A percentile compares a stretch with the other conserved stretches of the same genome.
These are phyloP conservation scores for Camellia oleifera DNA, from an alignment of 179 eudicot species.

Conservation along the genomic window DNA sequence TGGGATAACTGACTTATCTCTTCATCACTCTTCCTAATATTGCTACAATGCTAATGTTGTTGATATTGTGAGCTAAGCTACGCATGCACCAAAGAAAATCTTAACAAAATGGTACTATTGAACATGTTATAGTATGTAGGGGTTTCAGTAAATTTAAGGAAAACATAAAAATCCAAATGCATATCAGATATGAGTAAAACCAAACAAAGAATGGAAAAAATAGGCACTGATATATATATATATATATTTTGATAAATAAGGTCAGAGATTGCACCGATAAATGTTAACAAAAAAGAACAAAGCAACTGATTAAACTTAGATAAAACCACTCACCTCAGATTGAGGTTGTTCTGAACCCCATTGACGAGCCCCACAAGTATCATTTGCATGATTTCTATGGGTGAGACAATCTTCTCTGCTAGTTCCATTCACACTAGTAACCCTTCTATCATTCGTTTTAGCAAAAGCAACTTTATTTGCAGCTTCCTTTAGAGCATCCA, in stretches of 20 bases:
- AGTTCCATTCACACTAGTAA: not conserved
- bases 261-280: too few relatives aligned
- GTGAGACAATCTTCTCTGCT: not conserved
- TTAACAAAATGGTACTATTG: too few relatives aligned
- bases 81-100: too few relatives aligned
- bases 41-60: too few relatives aligned
- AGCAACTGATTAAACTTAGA: not conserved
- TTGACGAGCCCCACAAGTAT: conserved; percentile 3
- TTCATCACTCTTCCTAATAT: too few relatives aligned
- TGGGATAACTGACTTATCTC: too few relatives aligned
- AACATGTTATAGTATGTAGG: too few relatives aligned
- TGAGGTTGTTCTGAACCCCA: conserved; percentile 1
- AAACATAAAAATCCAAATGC: not conserved
- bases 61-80: too few relatives aligned
- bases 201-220: not conserved
- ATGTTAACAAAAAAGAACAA: not conserved
- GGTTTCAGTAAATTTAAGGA: too few relatives aligned
- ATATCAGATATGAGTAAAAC: conserved; percentile 2
- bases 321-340: conserved; percentile 1
- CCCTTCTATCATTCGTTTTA: not conserved
- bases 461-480: conserved; percentile 27
- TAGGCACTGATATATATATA: not conserved
- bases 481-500: conserved; percentile 39
- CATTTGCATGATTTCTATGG: not conserved
- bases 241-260: too few relatives aligned